A percentile compares a stretch with the other conserved stretches of the same genome.
Conservation (phyloP, 2,329 filamentous ascomycete species). For the Aspergillus sp. region DNA sequence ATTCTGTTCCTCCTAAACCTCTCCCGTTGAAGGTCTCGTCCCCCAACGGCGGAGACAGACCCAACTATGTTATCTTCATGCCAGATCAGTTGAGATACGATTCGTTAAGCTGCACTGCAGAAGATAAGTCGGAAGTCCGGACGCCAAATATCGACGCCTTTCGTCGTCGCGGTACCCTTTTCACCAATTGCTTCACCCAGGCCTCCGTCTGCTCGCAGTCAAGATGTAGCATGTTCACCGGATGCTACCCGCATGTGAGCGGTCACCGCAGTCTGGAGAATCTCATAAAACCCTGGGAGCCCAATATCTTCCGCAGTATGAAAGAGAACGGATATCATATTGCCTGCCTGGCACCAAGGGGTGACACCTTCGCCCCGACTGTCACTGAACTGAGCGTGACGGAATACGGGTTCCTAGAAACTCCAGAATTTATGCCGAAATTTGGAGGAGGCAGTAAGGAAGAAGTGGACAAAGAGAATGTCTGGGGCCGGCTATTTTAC, state of each 20-base stretch:
- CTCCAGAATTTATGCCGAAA: background rate
- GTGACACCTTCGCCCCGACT: constrained; percentile 3
- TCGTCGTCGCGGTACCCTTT: constrained; percentile 32
- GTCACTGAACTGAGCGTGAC: constrained; percentile 6
- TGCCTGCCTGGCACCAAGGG: constrained; percentile 37
- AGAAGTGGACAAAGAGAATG: background rate
- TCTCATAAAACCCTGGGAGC: constrained; percentile 52
- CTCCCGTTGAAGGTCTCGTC: constrained; percentile 2
- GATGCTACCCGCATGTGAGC: constrained; percentile 47
- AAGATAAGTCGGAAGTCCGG: constrained; percentile 40
- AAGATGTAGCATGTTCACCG: constrained; percentile 50
- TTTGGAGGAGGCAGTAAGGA: background rate
- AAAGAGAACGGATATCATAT: constrained; percentile 50
- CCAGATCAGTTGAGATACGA: constrained; percentile 51
- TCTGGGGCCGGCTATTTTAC: constrained; percentile 31
- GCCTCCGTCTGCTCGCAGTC: constrained; percentile 51
- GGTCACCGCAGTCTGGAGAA: constrained; percentile 50
- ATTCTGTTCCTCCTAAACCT: background rate
- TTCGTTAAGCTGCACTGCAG: constrained; percentile 39
- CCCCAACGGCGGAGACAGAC: background rate
- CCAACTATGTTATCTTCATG: constrained; percentile 43
- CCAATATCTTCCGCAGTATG: constrained; percentile 47
- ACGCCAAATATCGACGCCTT: constrained; percentile 32
- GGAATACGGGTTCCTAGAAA: constrained; percentile 5
- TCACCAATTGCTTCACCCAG: constrained; percentile 50